Base-by-base conservation (phyloP, 2,329 filamentous ascomycete genomes). In the Neofusicoccum sp. region DNA sequence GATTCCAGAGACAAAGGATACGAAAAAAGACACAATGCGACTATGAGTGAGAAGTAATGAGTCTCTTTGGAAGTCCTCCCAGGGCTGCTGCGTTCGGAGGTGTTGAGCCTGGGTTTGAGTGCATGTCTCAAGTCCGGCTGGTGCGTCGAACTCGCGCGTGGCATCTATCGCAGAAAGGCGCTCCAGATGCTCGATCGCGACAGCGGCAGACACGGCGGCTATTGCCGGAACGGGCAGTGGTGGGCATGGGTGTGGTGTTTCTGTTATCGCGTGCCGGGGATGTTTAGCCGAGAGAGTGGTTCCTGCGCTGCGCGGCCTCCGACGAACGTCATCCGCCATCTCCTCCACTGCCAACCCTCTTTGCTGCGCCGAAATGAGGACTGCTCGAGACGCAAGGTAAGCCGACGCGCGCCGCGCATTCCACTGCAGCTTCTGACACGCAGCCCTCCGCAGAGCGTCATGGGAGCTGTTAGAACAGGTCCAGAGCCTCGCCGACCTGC, bases 351-450 rank as follows among this genome's bases (percentile, higher is more conserved):
- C 43, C 33, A 61, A 56, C 34, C 48, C 59, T 30, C 45, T 49
- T 43, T 30, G 57, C 26, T 33, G 51, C 59, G 20, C 49, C 54
- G 38, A 14, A 34, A 62, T 62, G 60, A 62, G 60, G n/a, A 45
- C 60, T 20, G 30, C 49, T 49, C 54, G 54, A 58, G 60, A 62
- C 47, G 60, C 60, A n/a, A 62, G 60, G 60, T 62, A 51, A 59
- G 44, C 31, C 36, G 20, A 40, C 28, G 36, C 24, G 38, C 45
- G 24, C n/a, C 30, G 7, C 11, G 2, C 24, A 12, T 26, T 24
- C 24, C 24, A 16, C 16, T 16, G 33, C 57, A 3, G 28, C 31
- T 49, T 33, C 45, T 41, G 45, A 60, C 38, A n/a, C 34, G n/a
- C 20, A 16, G 24, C 45, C 8, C 24, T 16, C n/a, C 24, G 28